These are phyloP conservation scores for Xylariaceae sp. DNA, from an alignment of 2,329 filamentous ascomycete species.

Conservation along the genomic window DNA sequence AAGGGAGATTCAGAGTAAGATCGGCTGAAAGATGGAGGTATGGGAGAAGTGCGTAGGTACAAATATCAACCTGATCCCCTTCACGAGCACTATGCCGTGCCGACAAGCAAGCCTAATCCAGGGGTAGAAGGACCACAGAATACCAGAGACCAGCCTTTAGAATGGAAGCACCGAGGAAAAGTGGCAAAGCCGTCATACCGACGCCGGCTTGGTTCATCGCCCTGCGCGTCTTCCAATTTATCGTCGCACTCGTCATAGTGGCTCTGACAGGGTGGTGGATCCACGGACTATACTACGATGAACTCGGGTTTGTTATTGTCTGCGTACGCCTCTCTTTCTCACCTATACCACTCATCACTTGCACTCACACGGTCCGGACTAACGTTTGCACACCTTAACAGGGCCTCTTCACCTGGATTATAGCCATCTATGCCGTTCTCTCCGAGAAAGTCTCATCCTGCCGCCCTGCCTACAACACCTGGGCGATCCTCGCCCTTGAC, in stretches of 20 bases:
- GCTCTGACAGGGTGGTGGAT: constrained; percentile 47
- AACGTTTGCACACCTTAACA: constrained; percentile 23
- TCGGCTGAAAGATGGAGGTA: too few relatives aligned
- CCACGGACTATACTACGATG: constrained; percentile 43
- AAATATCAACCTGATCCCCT: too few relatives aligned
- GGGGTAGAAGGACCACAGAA: neutral
- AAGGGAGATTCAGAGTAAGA: too few relatives aligned
- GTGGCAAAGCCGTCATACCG: constrained; percentile 39
- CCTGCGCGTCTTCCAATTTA: constrained; percentile 44
- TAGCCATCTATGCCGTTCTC: constrained; percentile 45
- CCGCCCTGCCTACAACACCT: constrained; percentile 45
- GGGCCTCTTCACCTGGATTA: constrained; percentile 51
- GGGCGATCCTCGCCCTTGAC: constrained; percentile 49
- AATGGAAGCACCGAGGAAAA: constrained; percentile 30
- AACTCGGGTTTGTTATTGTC: constrained; percentile 45
- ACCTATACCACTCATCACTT: neutral
- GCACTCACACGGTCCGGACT: constrained; percentile 6
- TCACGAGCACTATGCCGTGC: too few relatives aligned
- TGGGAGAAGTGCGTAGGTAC: too few relatives aligned
- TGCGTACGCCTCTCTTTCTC: constrained; percentile 39
- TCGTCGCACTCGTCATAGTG: constrained; percentile 48
- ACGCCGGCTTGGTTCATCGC: constrained; percentile 49
- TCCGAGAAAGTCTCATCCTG: constrained; percentile 44
- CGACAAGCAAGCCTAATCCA: too few relatives aligned
- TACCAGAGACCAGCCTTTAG: neutral